Evolutionary conservation across 345 rosid species (phyloP).

Genomic region (Orychophragmus violaceus): DNA sequence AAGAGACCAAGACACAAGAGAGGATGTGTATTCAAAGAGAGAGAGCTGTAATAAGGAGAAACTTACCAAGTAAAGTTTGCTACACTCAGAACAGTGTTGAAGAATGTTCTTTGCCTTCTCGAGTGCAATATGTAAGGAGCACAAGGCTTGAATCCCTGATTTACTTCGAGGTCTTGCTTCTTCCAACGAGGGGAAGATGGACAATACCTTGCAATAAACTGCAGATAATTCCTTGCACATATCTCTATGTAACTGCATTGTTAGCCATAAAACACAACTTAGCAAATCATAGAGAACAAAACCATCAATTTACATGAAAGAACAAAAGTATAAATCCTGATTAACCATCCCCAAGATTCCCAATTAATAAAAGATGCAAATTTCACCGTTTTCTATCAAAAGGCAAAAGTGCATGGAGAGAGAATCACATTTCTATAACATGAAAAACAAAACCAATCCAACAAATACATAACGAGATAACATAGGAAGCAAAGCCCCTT

Average conservation of each 20-base stretch:
- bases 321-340: not conserved
- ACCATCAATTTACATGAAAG: not conserved
- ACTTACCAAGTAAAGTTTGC: constrained; percentile 90
- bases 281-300: not conserved
- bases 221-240: constrained; percentile 78
- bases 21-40: not conserved
- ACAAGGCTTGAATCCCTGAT: constrained; percentile 93
- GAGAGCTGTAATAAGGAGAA: not conserved
- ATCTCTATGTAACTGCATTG: constrained; percentile 77
- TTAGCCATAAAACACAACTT: not conserved
- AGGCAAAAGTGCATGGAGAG: no score
- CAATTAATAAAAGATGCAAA: no score
- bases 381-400: no score
- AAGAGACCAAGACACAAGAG: not conserved
- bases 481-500: not conserved
- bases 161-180: constrained; percentile 96
- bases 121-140: constrained; percentile 87
- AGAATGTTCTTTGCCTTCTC: constrained; percentile 84
- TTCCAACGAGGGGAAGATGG: constrained; percentile 86
- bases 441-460: no score
- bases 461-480: not conserved
- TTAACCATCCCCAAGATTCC: no score
- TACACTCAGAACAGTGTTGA: constrained; percentile 86
- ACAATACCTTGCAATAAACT: constrained; percentile 59
- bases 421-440: not conserved